Conservation (phyloP, 2,329 filamentous ascomycete genomes). For the Alternaria ethzedia region DNA sequence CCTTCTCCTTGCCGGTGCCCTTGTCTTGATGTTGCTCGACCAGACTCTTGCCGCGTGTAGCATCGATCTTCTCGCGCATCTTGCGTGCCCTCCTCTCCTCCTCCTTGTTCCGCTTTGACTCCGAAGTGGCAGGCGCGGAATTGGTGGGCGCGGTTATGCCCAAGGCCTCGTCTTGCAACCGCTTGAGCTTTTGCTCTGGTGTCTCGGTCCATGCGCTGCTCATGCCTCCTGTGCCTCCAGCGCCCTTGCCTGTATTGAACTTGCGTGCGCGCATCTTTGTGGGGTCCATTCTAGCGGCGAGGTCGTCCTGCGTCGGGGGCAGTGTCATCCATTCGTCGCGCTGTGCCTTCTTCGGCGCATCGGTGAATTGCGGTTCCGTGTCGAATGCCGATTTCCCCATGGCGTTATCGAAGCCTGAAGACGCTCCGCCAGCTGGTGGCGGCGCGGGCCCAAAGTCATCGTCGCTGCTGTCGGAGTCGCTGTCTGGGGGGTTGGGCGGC, state of each 20-base stretch:
- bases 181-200: constrained; percentile 81
- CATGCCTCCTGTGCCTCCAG: constrained; percentile 58
- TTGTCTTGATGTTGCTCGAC: constrained; percentile 56
- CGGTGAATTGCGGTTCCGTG: constrained; percentile 36
- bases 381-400: constrained; percentile 39
- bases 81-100: constrained; percentile 56
- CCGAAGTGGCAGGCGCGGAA: constrained; percentile 25
- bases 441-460: constrained; percentile 56
- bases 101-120: constrained; percentile 47
- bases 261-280: constrained; percentile 82
- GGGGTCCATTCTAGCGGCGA: constrained; percentile 73
- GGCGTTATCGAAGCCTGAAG: constrained; percentile 16
- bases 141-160: constrained; percentile 64
- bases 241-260: constrained; percentile 75
- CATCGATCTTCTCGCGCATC: constrained; percentile 63
- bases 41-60: constrained; percentile 52
- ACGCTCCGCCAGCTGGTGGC: constrained; percentile 39
- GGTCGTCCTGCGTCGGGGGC: constrained; percentile 57
- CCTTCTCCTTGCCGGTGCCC: constrained; percentile 67
- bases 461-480: constrained; percentile 48
- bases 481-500: constrained; percentile 47
- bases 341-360: constrained; percentile 57
- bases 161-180: constrained; percentile 81
- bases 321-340: constrained; percentile 73
- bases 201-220: constrained; percentile 86